Percentiles rank a stretch among this genome's conserved stretches.
Evolutionary conservation across 2,329 filamentous ascomycete genomes (phyloP).

Genomic region (Alternaria hordeiaustralica): DNA sequence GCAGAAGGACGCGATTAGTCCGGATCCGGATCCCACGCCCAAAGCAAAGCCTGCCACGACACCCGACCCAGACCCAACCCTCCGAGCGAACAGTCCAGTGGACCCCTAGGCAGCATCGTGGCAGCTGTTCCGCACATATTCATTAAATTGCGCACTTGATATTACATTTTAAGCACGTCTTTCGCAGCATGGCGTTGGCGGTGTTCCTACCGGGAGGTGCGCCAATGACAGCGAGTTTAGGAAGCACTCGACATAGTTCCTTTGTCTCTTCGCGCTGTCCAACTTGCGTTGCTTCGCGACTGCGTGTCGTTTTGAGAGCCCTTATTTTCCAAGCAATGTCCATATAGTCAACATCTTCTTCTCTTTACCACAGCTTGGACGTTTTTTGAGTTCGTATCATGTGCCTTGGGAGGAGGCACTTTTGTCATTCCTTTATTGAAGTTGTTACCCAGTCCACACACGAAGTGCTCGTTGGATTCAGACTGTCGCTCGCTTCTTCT

Average conservation of each 20-base stretch:
- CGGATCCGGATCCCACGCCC: constrained; percentile 53
- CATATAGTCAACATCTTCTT: constrained; percentile 3
- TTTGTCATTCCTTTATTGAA: neutral
- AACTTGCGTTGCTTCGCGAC: neutral
- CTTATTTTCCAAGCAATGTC: neutral
- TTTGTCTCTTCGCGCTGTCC: neutral
- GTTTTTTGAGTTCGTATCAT: neutral
- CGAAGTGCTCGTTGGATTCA: constrained; percentile 15
- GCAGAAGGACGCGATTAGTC: constrained; percentile 36
- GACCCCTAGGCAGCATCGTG: neutral
- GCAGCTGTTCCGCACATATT: neutral
- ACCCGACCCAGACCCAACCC: constrained; percentile 1
- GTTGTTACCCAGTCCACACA: constrained; percentile 13
- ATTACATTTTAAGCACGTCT: constrained; percentile 12
- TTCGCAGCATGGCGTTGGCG: constrained; percentile 45
- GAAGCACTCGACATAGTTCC: neutral
- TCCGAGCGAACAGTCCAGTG: neutral
- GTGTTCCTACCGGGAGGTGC: constrained; percentile 44
- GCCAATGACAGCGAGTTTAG: constrained; percentile 31
- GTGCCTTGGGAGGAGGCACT: neutral
- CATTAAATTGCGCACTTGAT: constrained; percentile 15
- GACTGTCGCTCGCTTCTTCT: constrained; percentile 1
- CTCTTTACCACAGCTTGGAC: neutral
- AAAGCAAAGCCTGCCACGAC: constrained; percentile 12
- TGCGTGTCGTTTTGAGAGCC: neutral